Evolutionary conservation across 352 stramenopile species (phyloP), one percentile per base, ranked within the genome.

Genomic region (Phytopythium sindhum): DNA sequence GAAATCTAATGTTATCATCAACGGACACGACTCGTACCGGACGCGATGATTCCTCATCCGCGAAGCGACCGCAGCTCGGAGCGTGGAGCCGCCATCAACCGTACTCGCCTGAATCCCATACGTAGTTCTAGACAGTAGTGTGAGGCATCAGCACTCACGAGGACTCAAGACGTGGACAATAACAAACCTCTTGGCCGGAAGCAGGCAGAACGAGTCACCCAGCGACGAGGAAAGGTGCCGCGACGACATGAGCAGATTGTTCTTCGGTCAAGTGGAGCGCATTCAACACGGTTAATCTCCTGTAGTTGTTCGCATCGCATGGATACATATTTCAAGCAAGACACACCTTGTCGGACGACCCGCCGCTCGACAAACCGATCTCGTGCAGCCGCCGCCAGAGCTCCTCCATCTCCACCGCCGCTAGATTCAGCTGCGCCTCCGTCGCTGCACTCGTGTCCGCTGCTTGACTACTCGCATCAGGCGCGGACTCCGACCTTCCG

Each of bases 11-110:
- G 10, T 0, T 53, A 41, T 48, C n/a, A 53, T 12, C 21, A 28
- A 52, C 21, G 12, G 33, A 2, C 58, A 7, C 24, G 29, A 44
- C 35, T 62, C 63, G 17, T 60, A 89, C 81, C 79, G 70, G 58
- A 91, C 74, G 15, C 87, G 76, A 51, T 94, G 86, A 57, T 94
- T 94, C 24, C 86, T 81, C 81, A 92, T 93, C 28, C 87, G 74
- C n/a, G 84, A 90, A 5, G 84, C 87, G 14, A 91, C 82, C 2
- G 85, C 87, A 24, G 87, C 87, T 60, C 85, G 73, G 39, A 96
- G 64, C 6, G 85, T 96, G 12, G 84, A 91, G 0, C 69, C 85
- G 33, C 87, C 87, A 67, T 96, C 85, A 31, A 96, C 73, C 1
- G 84, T 77, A 62, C 78, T 89, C 4, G 78, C 85, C 28, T 84